phyloP scores from a whole-genome alignment of 2,329 filamentous ascomycete genomes.

The Diplodia corticola region DNA sequence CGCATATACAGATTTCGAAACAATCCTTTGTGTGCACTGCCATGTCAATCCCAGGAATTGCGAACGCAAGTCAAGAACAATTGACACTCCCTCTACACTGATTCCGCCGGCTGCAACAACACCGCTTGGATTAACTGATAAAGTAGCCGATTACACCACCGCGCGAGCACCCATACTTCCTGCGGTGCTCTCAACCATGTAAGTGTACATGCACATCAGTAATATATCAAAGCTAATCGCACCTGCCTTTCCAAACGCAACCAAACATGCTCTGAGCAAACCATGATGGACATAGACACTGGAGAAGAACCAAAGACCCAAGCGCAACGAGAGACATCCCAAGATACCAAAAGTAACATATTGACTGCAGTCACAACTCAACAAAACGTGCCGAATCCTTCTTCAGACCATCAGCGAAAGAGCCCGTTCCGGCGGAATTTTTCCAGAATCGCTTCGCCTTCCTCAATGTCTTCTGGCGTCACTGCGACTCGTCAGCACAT shows the following conservation, averaged over 20 bases:
- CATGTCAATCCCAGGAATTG: not conserved
- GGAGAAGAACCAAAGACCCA: not conserved
- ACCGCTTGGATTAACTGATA: too few relatives aligned
- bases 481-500: not conserved
- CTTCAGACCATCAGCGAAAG: not conserved
- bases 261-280: not conserved
- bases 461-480: conserved; percentile 8
- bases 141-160: not conserved
- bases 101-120: too few relatives aligned
- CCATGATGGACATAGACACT: not conserved
- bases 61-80: not conserved
- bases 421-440: not conserved
- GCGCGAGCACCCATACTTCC: not conserved
- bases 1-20: not conserved
- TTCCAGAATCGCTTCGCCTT: conserved; percentile 8
- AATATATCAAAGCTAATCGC: not conserved
- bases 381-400: not conserved
- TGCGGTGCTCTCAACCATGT: not conserved
- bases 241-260: not conserved
- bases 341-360: not conserved
- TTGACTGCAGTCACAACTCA: not conserved
- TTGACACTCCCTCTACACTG: not conserved
- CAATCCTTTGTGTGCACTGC: not conserved
- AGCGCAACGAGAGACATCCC: not conserved
- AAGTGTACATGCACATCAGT: conserved; percentile 16